Base-by-base conservation (phyloP, 441 rosid species). In the Adansonia gregorii region DNA sequence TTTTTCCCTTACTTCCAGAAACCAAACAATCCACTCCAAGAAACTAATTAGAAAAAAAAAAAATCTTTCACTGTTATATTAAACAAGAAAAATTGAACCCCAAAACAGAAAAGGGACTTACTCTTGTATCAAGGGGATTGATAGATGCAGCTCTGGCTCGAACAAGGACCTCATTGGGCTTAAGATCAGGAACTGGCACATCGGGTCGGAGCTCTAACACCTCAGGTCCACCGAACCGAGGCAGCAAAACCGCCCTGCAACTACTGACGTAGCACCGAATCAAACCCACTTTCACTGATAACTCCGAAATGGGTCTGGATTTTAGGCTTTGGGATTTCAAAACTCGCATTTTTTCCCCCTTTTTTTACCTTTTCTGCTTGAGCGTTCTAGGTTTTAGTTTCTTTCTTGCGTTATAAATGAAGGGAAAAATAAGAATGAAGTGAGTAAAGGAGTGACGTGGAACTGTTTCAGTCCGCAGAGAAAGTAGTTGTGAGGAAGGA, bases 111-210 rank as follows among this genome's bases (percentile, higher is more conserved):
- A 69, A 66, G 19, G 9, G 49, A 84, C 97, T 88, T 76, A 94
- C 99, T 85, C 97, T 86, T 65, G 93, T 90, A 81, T 95, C 97
- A 35, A 95, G 98, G 49, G 97, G 99, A 78, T 95, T 95, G 84
- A 95, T 61, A 17, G 99, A 90, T 17, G 92, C 98, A 81, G 99
- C 99, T 27, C 89, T 92, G 2, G 97, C 86, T 9, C 95, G 90
- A 52, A 95, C 98, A 22, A 94, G 94, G 24, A 95, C 93, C 86
- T 95, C 93, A 70, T 85, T 86, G 27, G 92, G 87, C 79, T 89
- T 89, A 17, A 95, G 92, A 78, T 87, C 87, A 66, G 99, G 98
- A 60, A 95, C 93, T 39, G 83, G 88, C 9, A 92, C 94, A 81
- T 89, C 83, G 55, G 83, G 83, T 45, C 97, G 91, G 80, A 94